Base-by-base conservation (phyloP, 129 eudicot species). In the Flaveria linearis region DNA sequence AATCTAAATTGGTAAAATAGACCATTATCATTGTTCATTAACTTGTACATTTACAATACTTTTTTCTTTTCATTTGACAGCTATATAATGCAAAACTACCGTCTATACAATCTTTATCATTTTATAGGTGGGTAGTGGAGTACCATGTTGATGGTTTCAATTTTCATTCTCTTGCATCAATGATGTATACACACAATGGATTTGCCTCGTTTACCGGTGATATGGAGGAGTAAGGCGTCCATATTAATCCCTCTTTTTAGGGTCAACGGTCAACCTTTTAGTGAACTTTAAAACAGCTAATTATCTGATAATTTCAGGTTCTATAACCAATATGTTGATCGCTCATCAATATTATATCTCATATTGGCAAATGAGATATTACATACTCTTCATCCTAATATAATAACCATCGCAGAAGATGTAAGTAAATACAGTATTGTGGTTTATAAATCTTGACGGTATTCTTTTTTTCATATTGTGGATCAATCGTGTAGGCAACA, bases 101-200 rank as follows among this genome's bases (percentile, higher is more conserved):
- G 0, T 72, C 12, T 46, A 6, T 47, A 58, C 9, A 46, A 13
- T 69, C n/a, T 71, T 78, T 78, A 16, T 50, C 53, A 56, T 84
- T 81, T 78, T 77, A 67, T 88, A 94, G 99, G 99, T 94, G 99
- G 99, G 87, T 89, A n/a, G 89, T 79, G 80, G 97, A 94, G 76
- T 94, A 94, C 81, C 96, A 89, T 55, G 65, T 94, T 61, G 99
- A 94, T 71, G 99, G 99, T 74, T 94, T 91, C 83, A 73, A 94
- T 82, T 94, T 94, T 69, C 97, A 91, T 69, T 91, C 99, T 18
- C 89, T 94, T 73, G 79, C 96, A 57, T 94, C 99, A 50, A 94
- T 94, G 99, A 80, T 94, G 82, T 94, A 94, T 82, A 94, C 97
- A 5, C 99, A 94, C 81, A 94, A 94, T 68, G 99, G 99, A 41